Evolutionary conservation across 805 yeast species (phyloP), one percentile per base, ranked within the genome.

Genomic region (Candida pseudofarinosa): DNA sequence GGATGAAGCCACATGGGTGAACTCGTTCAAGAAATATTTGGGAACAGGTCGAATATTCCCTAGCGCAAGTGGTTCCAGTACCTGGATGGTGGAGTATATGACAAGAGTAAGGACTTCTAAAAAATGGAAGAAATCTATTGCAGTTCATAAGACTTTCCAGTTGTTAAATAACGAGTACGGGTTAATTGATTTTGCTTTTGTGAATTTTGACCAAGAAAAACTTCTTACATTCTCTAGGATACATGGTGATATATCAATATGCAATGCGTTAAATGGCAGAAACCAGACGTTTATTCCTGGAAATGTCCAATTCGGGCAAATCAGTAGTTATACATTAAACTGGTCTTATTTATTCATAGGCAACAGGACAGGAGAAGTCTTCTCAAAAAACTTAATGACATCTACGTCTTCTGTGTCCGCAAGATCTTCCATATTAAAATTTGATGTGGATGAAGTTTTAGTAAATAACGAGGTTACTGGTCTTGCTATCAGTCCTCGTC

Each of bases 61-160:
- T 3, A 64, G 76, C 4, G 56, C 73, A 10, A 60, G 76, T 2
- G 58, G 73, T n/a, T 65, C 75, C 3, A 47, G 42, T n/a, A 46
- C 48, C n/a, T 78, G 80, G 79, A 59, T 71, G 41, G 53, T 56
- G 38, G 83, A 78, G 52, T 67, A 75, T 50, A 62, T 73, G 33
- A 55, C 59, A 7, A 55, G 83, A 19, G 58, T 67, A 35, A 50
- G 60, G 5, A 45, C 57, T 4, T 42, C 53, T 28, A 67, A 62
- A 43, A 65, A 54, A 39, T 69, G 80, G 79, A 56, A 59, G 37
- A 70, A 67, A 46, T 65, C 63, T 4, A 55, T 50, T 14, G 59
- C 62, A 1, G 43, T 47, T 4, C 62, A 62, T 28, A 52, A 52
- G 15, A 57, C 52, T 45, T 66, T 64, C 42, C 51, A 56, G 42